Evolutionary conservation across 73 alveolate genomes (phyloP).

Genomic region (Diophrys appendiculata): DNA sequence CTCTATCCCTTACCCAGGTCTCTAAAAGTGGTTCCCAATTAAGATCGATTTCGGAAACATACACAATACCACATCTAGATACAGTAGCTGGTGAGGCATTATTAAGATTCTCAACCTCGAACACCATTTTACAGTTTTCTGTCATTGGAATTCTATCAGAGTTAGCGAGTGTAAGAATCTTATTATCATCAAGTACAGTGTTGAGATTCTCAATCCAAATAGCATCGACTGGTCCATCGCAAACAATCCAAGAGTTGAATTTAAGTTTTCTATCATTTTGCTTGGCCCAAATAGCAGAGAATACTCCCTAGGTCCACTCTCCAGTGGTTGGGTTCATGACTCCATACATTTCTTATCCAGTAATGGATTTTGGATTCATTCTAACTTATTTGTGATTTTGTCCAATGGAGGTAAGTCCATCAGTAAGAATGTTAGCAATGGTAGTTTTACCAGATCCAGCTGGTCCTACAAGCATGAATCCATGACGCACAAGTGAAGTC

Average conservation of each 20-base stretch:
- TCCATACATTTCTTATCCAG: slow-evolving; percentile 99
- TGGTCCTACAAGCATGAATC: slow-evolving; percentile 99
- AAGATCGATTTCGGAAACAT: slow-evolving; percentile 97
- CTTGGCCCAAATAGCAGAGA: slow-evolving; percentile 98
- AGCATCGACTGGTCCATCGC: slow-evolving; percentile 99
- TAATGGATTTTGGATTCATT: slow-evolving; percentile 99
- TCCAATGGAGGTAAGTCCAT: slow-evolving; percentile 81
- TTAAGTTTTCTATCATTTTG: slow-evolving; percentile 94
- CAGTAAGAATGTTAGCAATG: slow-evolving; percentile 70
- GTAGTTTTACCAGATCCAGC: slow-evolving; percentile 97
- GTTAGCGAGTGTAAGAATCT: slow-evolving; percentile 99
- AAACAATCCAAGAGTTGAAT: slow-evolving; percentile 99
- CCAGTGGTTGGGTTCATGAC: slow-evolving; percentile 97
- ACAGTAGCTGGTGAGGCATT: slow-evolving; percentile 99
- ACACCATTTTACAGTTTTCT: slow-evolving; percentile 98
- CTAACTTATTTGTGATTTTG: slow-evolving; percentile 81
- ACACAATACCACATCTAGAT: slow-evolving; percentile 99
- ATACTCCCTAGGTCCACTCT: slow-evolving; percentile 99
- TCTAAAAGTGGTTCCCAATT: slow-evolving; percentile 98
- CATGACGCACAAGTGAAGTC: slow-evolving; percentile 99
- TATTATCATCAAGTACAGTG: slow-evolving; percentile 99
- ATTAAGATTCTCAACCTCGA: slow-evolving; percentile 99
- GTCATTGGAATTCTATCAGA: slow-evolving; percentile 99
- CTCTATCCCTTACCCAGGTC: slow-evolving; percentile 94
- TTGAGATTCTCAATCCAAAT: slow-evolving; percentile 99